Evolutionary conservation across 179 eudicot species (phyloP).

Genomic region (Corrigiola litoralis): DNA sequence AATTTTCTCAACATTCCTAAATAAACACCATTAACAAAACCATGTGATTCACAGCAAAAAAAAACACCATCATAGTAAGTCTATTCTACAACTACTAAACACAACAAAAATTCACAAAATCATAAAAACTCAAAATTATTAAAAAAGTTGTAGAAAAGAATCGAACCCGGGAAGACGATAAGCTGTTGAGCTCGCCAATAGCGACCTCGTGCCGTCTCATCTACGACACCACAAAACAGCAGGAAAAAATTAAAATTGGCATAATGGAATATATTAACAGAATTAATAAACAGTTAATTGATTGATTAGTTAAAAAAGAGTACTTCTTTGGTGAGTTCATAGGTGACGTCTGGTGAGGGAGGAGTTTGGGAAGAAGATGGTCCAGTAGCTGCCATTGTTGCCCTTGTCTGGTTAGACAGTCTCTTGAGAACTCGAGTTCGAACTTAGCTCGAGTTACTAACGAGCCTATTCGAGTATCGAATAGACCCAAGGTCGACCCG

Average conservation of each 20-base stretch:
- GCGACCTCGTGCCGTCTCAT: constrained; percentile 50
- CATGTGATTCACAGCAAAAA: no score
- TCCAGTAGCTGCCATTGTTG: constrained; percentile 23
- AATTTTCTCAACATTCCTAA: no score
- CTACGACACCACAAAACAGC: constrained; percentile 18
- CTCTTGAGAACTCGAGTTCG: background rate
- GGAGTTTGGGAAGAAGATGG: constrained; percentile 13
- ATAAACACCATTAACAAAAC: no score
- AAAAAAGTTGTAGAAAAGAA: constrained; percentile 1
- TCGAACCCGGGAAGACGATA: constrained; percentile 42
- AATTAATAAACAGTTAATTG: background rate
- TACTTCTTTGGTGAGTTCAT: constrained; percentile 15
- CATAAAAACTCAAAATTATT: background rate
- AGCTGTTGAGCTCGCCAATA: constrained; percentile 43
- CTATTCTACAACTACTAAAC: no score
- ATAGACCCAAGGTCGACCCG: no score
- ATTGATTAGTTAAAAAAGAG: background rate
- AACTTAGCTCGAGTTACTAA: no score
- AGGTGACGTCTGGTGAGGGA: constrained; percentile 8
- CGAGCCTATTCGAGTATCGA: no score
- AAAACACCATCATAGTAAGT: no score
- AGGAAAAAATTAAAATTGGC: background rate
- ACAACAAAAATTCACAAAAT: background rate
- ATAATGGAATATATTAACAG: background rate
- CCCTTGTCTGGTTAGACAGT: background rate